A percentile compares a stretch with the other conserved stretches of the same genome.
These are phyloP conservation scores for Hyphodiscus hymeniophilus DNA, from an alignment of 495 filamentous ascomycete genomes.

Conservation along the genomic window DNA sequence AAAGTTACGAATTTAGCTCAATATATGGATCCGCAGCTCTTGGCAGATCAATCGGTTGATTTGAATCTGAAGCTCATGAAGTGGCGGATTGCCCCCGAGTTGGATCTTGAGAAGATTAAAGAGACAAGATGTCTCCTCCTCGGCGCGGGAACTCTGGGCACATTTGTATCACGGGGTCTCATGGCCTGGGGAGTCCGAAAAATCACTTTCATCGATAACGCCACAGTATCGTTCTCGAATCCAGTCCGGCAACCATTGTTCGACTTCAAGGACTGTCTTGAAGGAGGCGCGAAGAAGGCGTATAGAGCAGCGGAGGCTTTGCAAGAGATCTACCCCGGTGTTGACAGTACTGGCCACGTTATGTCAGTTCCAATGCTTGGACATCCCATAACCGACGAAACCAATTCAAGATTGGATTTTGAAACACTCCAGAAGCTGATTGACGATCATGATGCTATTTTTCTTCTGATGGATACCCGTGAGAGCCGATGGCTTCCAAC, in stretches of 20 bases:
- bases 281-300: slow-evolving; percentile 81
- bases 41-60: slow-evolving; percentile 95
- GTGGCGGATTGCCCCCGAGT: slow-evolving; percentile 85
- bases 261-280: slow-evolving; percentile 77
- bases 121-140: slow-evolving; percentile 85
- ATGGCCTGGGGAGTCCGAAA: slow-evolving; percentile 96
- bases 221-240: slow-evolving; percentile 93
- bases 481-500: slow-evolving; percentile 97
- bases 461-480: slow-evolving; percentile 92
- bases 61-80: slow-evolving; percentile 98
- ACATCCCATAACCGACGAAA: slow-evolving; percentile 70
- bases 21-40: slow-evolving; percentile 78
- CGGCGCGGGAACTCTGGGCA: slow-evolving; percentile 91
- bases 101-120: slow-evolving; percentile 85
- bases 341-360: slow-evolving; percentile 67
- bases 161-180: slow-evolving; percentile 83
- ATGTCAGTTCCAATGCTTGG: slow-evolving; percentile 92
- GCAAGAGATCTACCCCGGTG: slow-evolving; percentile 82
- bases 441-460: slow-evolving; percentile 83
- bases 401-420: slow-evolving; percentile 61
- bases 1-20: slow-evolving; percentile 73
- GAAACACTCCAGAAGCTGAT: slow-evolving; percentile 65
- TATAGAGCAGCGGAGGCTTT: slow-evolving; percentile 71
- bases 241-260: slow-evolving; percentile 93
- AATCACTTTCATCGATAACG: slow-evolving; percentile 94